Base-by-base conservation (phyloP, 169 alveolate genomes). In the Plasmodium fragile region DNA sequence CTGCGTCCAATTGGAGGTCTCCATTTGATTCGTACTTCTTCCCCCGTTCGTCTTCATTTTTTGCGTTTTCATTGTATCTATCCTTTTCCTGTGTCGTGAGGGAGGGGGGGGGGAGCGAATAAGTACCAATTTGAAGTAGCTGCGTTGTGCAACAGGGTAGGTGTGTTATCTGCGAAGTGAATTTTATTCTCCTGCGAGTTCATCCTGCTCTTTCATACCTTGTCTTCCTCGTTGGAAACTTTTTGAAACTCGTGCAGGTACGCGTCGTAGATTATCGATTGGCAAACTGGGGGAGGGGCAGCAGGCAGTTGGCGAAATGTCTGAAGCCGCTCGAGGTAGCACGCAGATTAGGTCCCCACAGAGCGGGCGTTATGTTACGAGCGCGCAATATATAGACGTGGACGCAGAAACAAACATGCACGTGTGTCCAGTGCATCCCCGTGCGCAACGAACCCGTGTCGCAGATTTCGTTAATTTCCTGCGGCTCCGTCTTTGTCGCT, bases 221-320 rank as follows among this genome's bases (percentile, higher is more conserved):
- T 75, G 32, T 55, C 89, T 13, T 77, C 73, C 71, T 65, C 94
- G 30, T 55, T 79, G 13, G 87, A 59, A 13, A 89, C 34, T 4
- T 79, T 77, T 32, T 75, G 83, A 28, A 89, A 89, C 22, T 89
- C 94, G 0, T 2, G 73, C 53, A 78, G 10, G 32, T 89, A 89
- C 7, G 94, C 94, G 30, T 89, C 94, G 43, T 89, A 89, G 43
- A 89, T 89, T 75, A 89, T 89, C 16, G 94, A 89, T 28, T 89
- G 94, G 28, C 90, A 89, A 34, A 79, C 94, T 89, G 59, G 25
- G 34, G 32, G 25, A 18, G 59, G 59, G 0, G n/a, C n/a, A n/a
- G n/a, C n/a, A 4, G 59, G 59, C 5, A 11, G 59, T 49, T 65
- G n/a, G n/a, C n/a, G n/a, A n/a, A n/a, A n/a, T n/a, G n/a, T n/a